Evolutionary conservation across 75 land plant species (phyloP).

Genomic region (Chamaecyparis obtusa): DNA sequence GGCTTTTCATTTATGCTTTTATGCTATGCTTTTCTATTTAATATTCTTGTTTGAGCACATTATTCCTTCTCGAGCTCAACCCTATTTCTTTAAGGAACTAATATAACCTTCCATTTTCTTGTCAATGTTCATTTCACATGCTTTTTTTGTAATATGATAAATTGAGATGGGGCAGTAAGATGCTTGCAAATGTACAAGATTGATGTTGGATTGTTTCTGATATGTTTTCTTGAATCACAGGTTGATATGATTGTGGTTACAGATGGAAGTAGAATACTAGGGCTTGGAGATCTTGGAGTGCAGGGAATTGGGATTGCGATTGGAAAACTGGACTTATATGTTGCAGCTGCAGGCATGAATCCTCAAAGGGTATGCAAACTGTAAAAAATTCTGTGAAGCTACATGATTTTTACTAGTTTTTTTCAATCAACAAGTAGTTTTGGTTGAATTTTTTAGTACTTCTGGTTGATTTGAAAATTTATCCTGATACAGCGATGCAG

Average conservation of each 20-base stretch:
- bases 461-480: background rate
- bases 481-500: background rate
- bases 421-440: background rate
- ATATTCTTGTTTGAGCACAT: background rate
- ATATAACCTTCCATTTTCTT: background rate
- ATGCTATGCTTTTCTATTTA: background rate
- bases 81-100: background rate
- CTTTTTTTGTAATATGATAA: conserved; percentile 4
- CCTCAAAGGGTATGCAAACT: conserved; percentile 82
- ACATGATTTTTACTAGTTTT: background rate
- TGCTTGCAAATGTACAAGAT: background rate
- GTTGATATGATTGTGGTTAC: conserved; percentile 99
- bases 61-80: background rate
- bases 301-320: conserved; percentile 98
- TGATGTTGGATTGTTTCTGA: background rate
- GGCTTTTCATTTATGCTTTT: background rate
- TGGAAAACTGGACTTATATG: conserved; percentile 96
- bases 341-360: conserved; percentile 99
- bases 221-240: conserved; percentile 29
- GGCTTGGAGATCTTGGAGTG: conserved; percentile 97
- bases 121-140: background rate
- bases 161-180: background rate
- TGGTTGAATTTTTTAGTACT: background rate
- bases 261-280: conserved; percentile 98
- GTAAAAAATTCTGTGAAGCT: background rate